These are phyloP conservation scores for Ilyonectria mors-panacis DNA, from an alignment of 2,329 filamentous ascomycete genomes.

Conservation along the genomic window DNA sequence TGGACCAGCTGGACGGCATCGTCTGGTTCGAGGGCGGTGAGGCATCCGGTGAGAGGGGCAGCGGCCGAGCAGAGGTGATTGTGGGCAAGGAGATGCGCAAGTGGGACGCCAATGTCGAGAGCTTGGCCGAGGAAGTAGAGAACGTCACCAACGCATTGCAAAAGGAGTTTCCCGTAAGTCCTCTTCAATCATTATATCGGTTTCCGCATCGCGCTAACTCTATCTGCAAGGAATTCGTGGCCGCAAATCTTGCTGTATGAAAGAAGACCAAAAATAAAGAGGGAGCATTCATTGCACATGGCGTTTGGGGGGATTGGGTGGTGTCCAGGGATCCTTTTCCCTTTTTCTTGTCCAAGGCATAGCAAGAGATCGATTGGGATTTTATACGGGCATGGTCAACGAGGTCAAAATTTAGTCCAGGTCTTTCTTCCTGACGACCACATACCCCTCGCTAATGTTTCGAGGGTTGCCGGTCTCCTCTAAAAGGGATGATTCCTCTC, in stretches of 20 bases:
- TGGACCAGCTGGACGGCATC: constrained; percentile 92
- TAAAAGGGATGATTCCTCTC: constrained; percentile 55
- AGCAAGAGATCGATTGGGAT: constrained; percentile 34
- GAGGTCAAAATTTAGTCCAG: constrained; percentile 57
- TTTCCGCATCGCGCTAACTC: constrained; percentile 25
- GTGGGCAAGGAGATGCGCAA: constrained; percentile 81
- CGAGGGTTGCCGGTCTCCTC: constrained; percentile 66
- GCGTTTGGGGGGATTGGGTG: constrained; percentile 41
- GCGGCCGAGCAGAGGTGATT: constrained; percentile 73
- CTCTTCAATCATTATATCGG: neutral
- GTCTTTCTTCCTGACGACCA: constrained; percentile 68
- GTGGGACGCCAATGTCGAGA: constrained; percentile 93
- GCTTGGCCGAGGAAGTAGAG: constrained; percentile 90
- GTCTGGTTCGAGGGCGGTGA: constrained; percentile 89
- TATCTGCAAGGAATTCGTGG: constrained; percentile 67
- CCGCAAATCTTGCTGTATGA: constrained; percentile 63
- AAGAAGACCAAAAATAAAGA: constrained; percentile 26
- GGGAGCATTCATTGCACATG: constrained; percentile 39
- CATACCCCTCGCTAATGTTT: constrained; percentile 66
- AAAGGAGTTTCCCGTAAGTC: constrained; percentile 79
- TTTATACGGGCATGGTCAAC: constrained; percentile 37
- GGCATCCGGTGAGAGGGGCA: constrained; percentile 78
- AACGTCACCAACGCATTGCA: constrained; percentile 86
- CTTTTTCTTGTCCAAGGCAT: constrained; percentile 32
- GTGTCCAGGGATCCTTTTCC: constrained; percentile 32